Evolutionary conservation across 2,329 filamentous ascomycete species (phyloP).

Genomic region (Coniochaeta pulveracea): DNA sequence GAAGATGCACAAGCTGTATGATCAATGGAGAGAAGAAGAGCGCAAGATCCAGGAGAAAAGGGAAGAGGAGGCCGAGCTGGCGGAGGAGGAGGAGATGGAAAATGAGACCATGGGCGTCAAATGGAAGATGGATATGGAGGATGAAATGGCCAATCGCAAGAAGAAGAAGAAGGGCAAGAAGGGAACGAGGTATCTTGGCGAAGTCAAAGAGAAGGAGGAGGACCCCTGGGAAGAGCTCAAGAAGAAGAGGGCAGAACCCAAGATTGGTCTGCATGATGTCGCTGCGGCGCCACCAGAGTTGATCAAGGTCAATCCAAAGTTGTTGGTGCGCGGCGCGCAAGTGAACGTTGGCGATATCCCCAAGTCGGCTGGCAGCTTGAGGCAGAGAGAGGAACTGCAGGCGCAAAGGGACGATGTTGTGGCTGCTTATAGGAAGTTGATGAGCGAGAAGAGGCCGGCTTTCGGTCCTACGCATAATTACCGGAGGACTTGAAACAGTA

Average conservation of each 20-base stretch:
- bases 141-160: constrained; percentile 26
- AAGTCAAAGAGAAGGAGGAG: constrained; percentile 39
- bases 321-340: constrained; percentile 50
- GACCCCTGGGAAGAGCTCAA: constrained; percentile 69
- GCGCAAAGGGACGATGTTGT: constrained; percentile 59
- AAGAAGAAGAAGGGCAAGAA: constrained; percentile 32
- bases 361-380: constrained; percentile 57
- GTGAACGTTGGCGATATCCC: constrained; percentile 61
- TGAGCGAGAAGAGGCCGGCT: constrained; percentile 35
- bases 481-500: too few species aligned
- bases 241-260: constrained; percentile 47
- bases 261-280: constrained; percentile 42
- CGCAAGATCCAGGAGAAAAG: constrained; percentile 49
- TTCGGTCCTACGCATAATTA: too few species aligned
- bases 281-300: constrained; percentile 69
- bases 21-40: constrained; percentile 63
- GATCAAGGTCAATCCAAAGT: constrained; percentile 50
- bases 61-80: constrained; percentile 54
- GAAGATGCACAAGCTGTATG: constrained; percentile 69
- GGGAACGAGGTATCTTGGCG: constrained; percentile 23
- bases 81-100: constrained; percentile 51
- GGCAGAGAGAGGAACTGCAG: constrained; percentile 62
- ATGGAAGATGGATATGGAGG: constrained; percentile 33
- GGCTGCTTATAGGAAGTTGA: constrained; percentile 60
- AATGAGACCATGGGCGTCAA: constrained; percentile 38